Conservation (phyloP, 1,139 yeast species). For the Protomyces lactucae-debilis region DNA sequence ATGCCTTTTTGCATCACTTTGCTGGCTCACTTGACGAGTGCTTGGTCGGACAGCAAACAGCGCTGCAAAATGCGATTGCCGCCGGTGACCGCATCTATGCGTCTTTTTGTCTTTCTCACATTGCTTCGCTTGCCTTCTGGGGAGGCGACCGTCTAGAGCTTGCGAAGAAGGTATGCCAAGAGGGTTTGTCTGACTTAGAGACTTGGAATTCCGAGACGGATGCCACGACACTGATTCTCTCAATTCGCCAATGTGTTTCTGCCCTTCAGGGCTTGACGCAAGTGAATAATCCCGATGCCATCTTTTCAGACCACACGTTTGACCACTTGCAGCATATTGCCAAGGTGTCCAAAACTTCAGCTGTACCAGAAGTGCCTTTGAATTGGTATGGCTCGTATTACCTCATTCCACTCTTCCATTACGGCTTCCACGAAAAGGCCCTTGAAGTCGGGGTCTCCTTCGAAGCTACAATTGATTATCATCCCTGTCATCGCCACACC, state of each 20-base stretch:
- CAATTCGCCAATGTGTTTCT: slow-evolving; percentile 19
- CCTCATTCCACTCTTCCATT: neutral
- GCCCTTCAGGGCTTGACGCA: slow-evolving; percentile 24
- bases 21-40: neutral
- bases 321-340: neutral
- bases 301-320: slow-evolving; percentile 20
- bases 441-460: slow-evolving; percentile 3
- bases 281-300: slow-evolving; percentile 6
- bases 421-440: slow-evolving; percentile 28
- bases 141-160: slow-evolving; percentile 8
- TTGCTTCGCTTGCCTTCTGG: slow-evolving; percentile 7
- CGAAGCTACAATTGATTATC: slow-evolving; percentile 2
- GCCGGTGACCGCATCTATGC: slow-evolving; percentile 29
- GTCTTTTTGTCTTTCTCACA: slow-evolving; percentile 21
- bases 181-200: slow-evolving; percentile 1
- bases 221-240: slow-evolving; percentile 19
- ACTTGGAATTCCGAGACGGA: slow-evolving; percentile 23
- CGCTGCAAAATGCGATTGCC: slow-evolving; percentile 22
- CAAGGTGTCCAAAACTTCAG: neutral
- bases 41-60: neutral
- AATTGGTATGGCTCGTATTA: neutral
- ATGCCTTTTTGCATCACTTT: slow-evolving; percentile 25
- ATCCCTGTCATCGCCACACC: slow-evolving; percentile 13
- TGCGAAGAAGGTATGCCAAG: slow-evolving; percentile 3
- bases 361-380: neutral